Evolutionary conservation across 2,329 filamentous ascomycete species (phyloP), one percentile per base, ranked within the genome.

Genomic region (Talaromyces rugulosus): DNA sequence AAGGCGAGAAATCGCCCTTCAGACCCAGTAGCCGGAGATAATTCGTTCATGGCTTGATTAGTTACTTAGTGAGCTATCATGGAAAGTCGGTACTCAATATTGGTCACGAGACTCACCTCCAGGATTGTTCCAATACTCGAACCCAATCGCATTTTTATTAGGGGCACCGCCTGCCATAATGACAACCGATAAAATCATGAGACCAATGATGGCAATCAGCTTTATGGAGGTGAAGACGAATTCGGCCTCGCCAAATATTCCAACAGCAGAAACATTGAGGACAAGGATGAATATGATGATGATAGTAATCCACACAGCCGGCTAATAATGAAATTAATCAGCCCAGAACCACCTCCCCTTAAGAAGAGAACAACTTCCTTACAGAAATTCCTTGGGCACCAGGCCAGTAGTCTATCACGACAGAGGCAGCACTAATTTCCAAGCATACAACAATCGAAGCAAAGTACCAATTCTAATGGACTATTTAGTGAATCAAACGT

Each of bases 391-490:
- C n/a, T 42, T 56, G 31, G 9, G 54, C 54, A 42, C 54, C 54
- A 23, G 74, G 67, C 87, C 87, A 89, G 70, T 85, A 88, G 64
- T 84, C 75, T 64, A 89, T 86, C 47, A 90, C 79, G 14, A 89
- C 81, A 51, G 83, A 82, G n/a, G 86, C 85, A 8, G 87, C 87
- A 0, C 84, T 85, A 63, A 89, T 86, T 74, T 89, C 87, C 62
- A 84, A 81, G 56, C 77, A 79, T 0, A 82, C 75, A 40, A 80
- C 70, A 34, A 82, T 81, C 0, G 78, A 76, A 54, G 75, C 67
- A 1, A 75, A 75, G 58, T 81, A 82, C 80, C 79, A 82, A 67
- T 81, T 81, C 54, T 56, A n/a, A 27, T 33, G 34, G 16, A 44
- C 9, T 34, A 56, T 27, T 56, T 56, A 56, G 54, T 40, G 12